Conservation (phyloP, 129 eudicot species). For the Escallonia rubra region DNA sequence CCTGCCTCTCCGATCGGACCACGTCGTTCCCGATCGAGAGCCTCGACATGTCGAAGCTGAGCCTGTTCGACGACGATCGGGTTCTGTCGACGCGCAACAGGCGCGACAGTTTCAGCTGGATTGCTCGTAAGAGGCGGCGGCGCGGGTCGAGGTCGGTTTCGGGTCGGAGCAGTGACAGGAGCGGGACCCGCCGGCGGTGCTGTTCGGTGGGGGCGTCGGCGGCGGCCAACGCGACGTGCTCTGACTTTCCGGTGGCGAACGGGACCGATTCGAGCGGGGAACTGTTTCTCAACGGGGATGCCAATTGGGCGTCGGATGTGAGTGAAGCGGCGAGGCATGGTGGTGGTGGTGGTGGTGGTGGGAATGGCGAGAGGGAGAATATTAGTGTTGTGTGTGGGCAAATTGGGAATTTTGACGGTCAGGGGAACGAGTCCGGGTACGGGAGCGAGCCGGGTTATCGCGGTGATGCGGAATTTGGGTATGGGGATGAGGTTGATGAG, state of each 20-base stretch:
- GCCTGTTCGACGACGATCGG: slow-evolving; percentile 57
- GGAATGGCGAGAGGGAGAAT: slow-evolving; percentile 46
- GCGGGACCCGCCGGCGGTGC: slow-evolving; percentile 61
- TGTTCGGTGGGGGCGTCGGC: slow-evolving; percentile 73
- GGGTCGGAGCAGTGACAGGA: slow-evolving; percentile 77
- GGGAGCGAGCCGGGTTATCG: slow-evolving; percentile 95
- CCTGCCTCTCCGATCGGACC: slow-evolving; percentile 71
- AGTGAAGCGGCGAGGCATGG: slow-evolving; percentile 52
- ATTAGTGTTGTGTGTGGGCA: slow-evolving; percentile 31
- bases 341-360: slow-evolving; percentile 20
- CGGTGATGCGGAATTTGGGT: slow-evolving; percentile 89
- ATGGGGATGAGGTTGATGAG: slow-evolving; percentile 87
- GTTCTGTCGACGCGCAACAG: slow-evolving; percentile 26
- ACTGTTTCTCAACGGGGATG: slow-evolving; percentile 69
- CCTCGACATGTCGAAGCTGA: slow-evolving; percentile 67
- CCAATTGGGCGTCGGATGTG: slow-evolving; percentile 79
- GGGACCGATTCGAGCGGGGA: slow-evolving; percentile 99
- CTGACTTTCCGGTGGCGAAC: slow-evolving; percentile 72
- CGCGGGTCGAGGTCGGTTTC: slow-evolving; percentile 80
- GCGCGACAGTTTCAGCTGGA: slow-evolving; percentile 36
- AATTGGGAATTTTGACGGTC: slow-evolving; percentile 44
- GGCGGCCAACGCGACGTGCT: slow-evolving; percentile 74
- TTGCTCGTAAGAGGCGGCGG: slow-evolving; percentile 71
- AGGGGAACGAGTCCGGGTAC: slow-evolving; percentile 86
- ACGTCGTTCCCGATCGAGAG: slow-evolving; percentile 69